Evolutionary conservation across 2,329 filamentous ascomycete species (phyloP).

Genomic region (Dryadomyces quercus-mongolicae): DNA sequence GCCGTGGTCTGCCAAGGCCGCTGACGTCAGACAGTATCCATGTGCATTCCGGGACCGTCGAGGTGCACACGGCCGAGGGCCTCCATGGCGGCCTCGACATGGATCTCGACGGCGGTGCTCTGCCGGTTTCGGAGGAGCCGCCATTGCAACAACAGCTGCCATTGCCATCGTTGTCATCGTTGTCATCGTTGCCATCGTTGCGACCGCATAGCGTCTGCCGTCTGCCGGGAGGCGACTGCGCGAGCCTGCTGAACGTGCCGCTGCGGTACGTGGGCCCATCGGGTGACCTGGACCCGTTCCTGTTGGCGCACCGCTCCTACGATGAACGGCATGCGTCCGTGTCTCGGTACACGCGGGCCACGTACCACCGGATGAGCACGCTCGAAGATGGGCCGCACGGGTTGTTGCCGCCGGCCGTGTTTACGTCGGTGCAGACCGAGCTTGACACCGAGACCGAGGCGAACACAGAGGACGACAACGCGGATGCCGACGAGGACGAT

Average conservation of each 20-base stretch:
- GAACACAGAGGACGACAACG: not conserved
- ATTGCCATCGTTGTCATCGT: no score
- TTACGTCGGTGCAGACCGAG: not conserved
- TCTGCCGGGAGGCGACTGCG: no score
- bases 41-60: not conserved
- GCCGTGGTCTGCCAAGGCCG: not conserved
- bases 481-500: not conserved
- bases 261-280: conserved; percentile 2
- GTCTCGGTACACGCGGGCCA: not conserved
- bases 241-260: not conserved
- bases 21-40: not conserved
- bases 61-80: not conserved
- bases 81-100: not conserved
- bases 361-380: not conserved
- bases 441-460: not conserved
- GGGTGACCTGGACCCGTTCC: conserved; percentile 3
- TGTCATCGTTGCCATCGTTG: no score
- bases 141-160: no score
- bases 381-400: not conserved
- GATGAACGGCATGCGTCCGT: not conserved
- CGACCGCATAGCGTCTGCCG: no score
- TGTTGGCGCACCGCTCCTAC: not conserved
- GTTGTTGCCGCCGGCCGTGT: not conserved
- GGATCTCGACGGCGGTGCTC: not conserved
- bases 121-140: no score